phyloP scores from a whole-genome alignment of 2,329 filamentous ascomycete species.

The Venturia aucupariae region DNA sequence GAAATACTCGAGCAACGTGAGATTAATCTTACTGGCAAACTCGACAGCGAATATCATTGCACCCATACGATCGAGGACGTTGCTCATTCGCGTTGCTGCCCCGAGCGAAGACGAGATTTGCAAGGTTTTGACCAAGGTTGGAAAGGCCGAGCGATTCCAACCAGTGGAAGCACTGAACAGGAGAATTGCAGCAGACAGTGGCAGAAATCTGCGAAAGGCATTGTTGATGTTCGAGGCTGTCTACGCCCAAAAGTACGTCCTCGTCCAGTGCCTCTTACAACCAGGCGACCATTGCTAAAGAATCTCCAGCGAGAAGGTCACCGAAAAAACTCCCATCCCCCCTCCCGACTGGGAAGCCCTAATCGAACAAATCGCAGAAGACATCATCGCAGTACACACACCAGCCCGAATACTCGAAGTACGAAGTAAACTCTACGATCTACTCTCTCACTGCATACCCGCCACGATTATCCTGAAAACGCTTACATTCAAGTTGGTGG shows the following conservation, averaged over 20 bases:
- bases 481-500: constrained; percentile 82
- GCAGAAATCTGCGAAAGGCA: constrained; percentile 79
- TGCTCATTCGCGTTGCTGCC: constrained; percentile 85
- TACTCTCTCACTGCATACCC: constrained; percentile 94
- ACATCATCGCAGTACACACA: constrained; percentile 90
- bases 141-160: constrained; percentile 78
- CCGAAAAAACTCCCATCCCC: constrained; percentile 78
- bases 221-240: constrained; percentile 96
- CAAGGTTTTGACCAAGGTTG: constrained; percentile 57
- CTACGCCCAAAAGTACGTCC: constrained; percentile 83
- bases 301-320: constrained; percentile 68
- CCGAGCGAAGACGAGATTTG: constrained; percentile 81
- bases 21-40: constrained; percentile 86
- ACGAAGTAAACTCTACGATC: constrained; percentile 88
- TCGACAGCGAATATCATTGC: constrained; percentile 98
- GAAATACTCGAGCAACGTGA: constrained; percentile 93
- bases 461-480: constrained; percentile 90
- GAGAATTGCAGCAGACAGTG: constrained; percentile 83
- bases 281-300: constrained; percentile 23
- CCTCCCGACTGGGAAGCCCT: constrained; percentile 96
- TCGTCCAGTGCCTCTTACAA: constrained; percentile 9
- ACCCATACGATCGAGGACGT: constrained; percentile 85
- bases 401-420: constrained; percentile 81
- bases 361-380: constrained; percentile 78
- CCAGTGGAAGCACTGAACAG: constrained; percentile 65